A percentile compares a stretch with the other conserved stretches of the same genome.
Evolutionary conservation across 1,284 basidiomycete genomes (phyloP).

Genomic region (Austroboletus niveus): DNA sequence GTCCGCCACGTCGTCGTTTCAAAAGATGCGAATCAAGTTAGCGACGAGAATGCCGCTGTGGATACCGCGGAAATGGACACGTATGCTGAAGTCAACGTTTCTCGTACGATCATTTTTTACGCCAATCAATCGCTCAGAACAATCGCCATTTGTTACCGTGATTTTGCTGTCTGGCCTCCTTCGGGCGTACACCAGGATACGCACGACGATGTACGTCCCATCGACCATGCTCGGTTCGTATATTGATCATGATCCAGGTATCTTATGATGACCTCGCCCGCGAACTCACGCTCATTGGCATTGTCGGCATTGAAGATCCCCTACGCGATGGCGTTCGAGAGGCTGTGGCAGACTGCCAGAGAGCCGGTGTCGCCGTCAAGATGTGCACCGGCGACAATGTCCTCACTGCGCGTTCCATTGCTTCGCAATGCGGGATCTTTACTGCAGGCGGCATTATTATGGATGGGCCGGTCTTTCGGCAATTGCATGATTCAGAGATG

Average conservation of each 20-base stretch:
- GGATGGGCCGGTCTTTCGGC: constrained; percentile 85
- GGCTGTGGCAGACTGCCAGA: constrained; percentile 83
- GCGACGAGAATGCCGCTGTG: constrained; percentile 40
- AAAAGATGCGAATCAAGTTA: constrained; percentile 32
- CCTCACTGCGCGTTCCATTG: constrained; percentile 91
- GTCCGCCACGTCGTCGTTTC: constrained; percentile 69
- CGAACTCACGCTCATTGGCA: constrained; percentile 82
- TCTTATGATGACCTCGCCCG: constrained; percentile 69
- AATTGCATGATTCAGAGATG: constrained; percentile 54
- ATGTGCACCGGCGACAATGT: constrained; percentile 99
- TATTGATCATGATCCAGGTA: constrained; percentile 41
- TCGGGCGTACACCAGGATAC: constrained; percentile 40
- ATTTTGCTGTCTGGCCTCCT: constrained; percentile 89
- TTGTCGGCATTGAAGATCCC: constrained; percentile 96
- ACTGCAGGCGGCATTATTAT: constrained; percentile 91
- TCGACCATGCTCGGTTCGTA: background rate
- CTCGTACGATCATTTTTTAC: constrained; percentile 92
- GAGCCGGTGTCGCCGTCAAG: constrained; percentile 93
- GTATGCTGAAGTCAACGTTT: constrained; percentile 75
- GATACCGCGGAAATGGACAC: constrained; percentile 63
- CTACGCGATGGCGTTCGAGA: constrained; percentile 87
- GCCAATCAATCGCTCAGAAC: constrained; percentile 94
- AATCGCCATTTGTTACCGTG: constrained; percentile 90
- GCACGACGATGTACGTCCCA: constrained; percentile 50
- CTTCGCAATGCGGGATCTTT: constrained; percentile 93